A percentile compares a stretch with the other conserved stretches of the same genome.
phyloP scores from a whole-genome alignment of 2,329 filamentous ascomycete species.

The Annulohypoxylon truncatum region DNA sequence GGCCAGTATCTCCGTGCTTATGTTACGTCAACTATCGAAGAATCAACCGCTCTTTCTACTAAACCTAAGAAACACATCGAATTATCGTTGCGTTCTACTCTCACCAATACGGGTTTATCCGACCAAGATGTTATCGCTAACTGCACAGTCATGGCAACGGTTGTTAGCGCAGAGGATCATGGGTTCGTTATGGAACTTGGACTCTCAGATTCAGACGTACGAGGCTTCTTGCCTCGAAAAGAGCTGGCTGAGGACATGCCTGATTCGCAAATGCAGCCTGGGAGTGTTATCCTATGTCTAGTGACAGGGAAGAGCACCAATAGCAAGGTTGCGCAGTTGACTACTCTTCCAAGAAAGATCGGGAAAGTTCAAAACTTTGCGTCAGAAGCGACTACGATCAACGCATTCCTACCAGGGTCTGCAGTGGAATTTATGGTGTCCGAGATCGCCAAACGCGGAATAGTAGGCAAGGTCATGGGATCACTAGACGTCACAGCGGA shows the following conservation, averaged over 20 bases:
- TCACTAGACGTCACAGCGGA: constrained; percentile 92
- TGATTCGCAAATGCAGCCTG: constrained; percentile 79
- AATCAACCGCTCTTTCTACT: constrained; percentile 61
- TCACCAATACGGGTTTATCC: constrained; percentile 80
- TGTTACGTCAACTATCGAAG: constrained; percentile 81
- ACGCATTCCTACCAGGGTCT: constrained; percentile 91
- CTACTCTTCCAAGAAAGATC: constrained; percentile 76
- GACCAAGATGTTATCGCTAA: constrained; percentile 80
- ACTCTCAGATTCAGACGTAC: constrained; percentile 73
- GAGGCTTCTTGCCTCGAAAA: constrained; percentile 86
- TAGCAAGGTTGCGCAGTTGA: constrained; percentile 88
- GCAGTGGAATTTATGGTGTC: constrained; percentile 86
- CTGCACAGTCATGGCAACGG: constrained; percentile 84
- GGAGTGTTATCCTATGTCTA: constrained; percentile 85
- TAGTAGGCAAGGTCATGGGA: constrained; percentile 91
- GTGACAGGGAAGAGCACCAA: constrained; percentile 79
- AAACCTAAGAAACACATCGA: constrained; percentile 86
- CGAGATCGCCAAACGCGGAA: constrained; percentile 77
- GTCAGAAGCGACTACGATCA: constrained; percentile 84
- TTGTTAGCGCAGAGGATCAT: constrained; percentile 94
- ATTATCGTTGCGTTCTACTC: constrained; percentile 82
- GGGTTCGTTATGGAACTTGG: constrained; percentile 94
- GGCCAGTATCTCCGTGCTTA: constrained; percentile 91
- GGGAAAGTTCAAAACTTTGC: constrained; percentile 75
- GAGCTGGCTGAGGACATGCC: constrained; percentile 77